Base-by-base conservation (phyloP, 257 asterid genomes). In the Solanum bulbocastanum region DNA sequence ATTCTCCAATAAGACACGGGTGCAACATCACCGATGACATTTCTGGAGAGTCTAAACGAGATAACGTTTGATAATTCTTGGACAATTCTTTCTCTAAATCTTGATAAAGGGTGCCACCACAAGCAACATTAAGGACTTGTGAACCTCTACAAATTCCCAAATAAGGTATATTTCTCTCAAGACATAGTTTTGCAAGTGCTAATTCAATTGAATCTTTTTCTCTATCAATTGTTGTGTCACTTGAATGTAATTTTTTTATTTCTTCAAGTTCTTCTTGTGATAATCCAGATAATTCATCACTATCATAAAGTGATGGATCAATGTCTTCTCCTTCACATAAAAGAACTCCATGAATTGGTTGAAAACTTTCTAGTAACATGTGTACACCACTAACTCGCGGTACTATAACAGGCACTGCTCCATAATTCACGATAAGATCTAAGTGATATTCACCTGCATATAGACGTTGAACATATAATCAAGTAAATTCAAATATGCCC, bases 261-360 rank as follows among this genome's bases (percentile, higher is more conserved):
- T 95, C 98, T 84, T 96, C 98, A 2, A 95, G 39, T 13, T 96
- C 99, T 16, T 94, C 94, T 0, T 90, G 52, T 8, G 98, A 91
- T 22, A 95, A 87, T 39, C 90, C 88, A 0, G 94, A 87, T 11
- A 74, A 20, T 40, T 91, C 98, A 15, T 95, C 62, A 52, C 62
- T 91, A 30, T 93, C 98, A 84, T 96, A 95, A 27, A 87, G 94
- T 2, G 98, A 94, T 2, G 99, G 98, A 72, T 95, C 97, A 33
- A 95, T 94, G 87, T 96, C 99, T 75, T 96, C 99, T 16, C 99
- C 99, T 86, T 96, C 98, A 62, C 99, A 96, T 73, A 96, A 95
- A 33, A 96, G 95, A 27, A 96, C 98, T 27, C 99, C 99, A 84
- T 96, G 99, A 36, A 96, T 95, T 14, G 98, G 99, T 88, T 95